Evolutionary conservation across 805 yeast species (phyloP), one percentile per base, ranked within the genome.

Genomic region (Starmerella apicola): DNA sequence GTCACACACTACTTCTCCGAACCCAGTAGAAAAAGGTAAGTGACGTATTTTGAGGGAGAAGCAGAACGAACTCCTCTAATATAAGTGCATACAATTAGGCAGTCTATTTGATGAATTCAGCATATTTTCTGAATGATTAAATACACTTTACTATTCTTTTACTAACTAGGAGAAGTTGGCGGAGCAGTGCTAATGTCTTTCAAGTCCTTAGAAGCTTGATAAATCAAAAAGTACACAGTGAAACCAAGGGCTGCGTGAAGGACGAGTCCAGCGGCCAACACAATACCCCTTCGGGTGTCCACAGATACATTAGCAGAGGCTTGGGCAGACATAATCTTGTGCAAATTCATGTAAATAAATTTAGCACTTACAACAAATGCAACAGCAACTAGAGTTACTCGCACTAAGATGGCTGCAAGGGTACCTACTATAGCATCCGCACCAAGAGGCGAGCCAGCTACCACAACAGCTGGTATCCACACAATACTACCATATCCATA

Each of bases 401-500:
- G 76, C 23, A 80, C 61, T 3, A 70, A 51, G 32, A 53, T 54
- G 17, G 74, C 55, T 4, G 53, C 48, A 2, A 53, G 69, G 37
- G 72, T 55, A 3, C 68, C 49, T 3, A 62, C 54, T 33, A 69
- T 63, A 43, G 68, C 62, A 5, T 69, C 61, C 21, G 76, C 59
- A 3, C 78, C 56, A 1, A 76, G 76, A 39, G 81, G 69, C 25
- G 77, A 57, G 12, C 80, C 66, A 42, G 74, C 70, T 23, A 77
- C 53, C 1, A 78, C 55, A 0, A 86, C 78, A 18, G 83, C 77
- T 1, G 94, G 93, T n/a, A 81, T 63, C 95, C 96, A 86, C 42
- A 76, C 70, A 4, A 79, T 61, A 52, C 80, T 81, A 16, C 94
- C 71, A 61, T 88, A 86, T 2, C 96, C 94, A 60, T 81, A 86